Evolutionary conservation across 192 early-diverging fungal species (phyloP).

Genomic region (Dissophora ornata): DNA sequence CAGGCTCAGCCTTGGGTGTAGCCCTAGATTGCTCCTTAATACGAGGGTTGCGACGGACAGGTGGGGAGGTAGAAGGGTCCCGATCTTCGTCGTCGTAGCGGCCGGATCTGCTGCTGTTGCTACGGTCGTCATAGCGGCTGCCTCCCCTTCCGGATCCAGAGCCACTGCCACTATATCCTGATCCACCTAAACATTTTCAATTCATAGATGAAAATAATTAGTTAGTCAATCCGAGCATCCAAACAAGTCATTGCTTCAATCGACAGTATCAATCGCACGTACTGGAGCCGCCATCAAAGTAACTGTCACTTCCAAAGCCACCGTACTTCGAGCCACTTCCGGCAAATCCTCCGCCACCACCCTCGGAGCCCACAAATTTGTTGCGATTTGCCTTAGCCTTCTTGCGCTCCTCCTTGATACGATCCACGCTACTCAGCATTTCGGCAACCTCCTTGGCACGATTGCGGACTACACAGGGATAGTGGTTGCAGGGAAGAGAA

Average conservation of each 20-base stretch:
- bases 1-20: constrained; percentile 40
- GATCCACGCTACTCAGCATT: constrained; percentile 79
- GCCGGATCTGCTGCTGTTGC: constrained; percentile 48
- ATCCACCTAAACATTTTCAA: constrained; percentile 8
- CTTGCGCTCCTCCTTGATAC: constrained; percentile 85
- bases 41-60: constrained; percentile 42
- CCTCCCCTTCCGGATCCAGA: constrained; percentile 38
- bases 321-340: constrained; percentile 60
- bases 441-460: constrained; percentile 92
- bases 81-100: constrained; percentile 54
- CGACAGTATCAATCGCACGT: no score
- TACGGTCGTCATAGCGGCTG: constrained; percentile 37
- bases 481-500: neutral
- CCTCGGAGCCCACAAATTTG: constrained; percentile 85
- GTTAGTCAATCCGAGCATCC: no score
- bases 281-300: constrained; percentile 37
- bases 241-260: neutral
- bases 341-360: constrained; percentile 46
- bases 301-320: constrained; percentile 76
- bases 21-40: constrained; percentile 32
- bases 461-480: constrained; percentile 70
- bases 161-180: constrained; percentile 40
- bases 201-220: no score
- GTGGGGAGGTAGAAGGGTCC: constrained; percentile 24
- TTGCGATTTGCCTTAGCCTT: constrained; percentile 89